phyloP scores from a whole-genome alignment of 306 rosid species.

The Styphnolobium japonicum region DNA sequence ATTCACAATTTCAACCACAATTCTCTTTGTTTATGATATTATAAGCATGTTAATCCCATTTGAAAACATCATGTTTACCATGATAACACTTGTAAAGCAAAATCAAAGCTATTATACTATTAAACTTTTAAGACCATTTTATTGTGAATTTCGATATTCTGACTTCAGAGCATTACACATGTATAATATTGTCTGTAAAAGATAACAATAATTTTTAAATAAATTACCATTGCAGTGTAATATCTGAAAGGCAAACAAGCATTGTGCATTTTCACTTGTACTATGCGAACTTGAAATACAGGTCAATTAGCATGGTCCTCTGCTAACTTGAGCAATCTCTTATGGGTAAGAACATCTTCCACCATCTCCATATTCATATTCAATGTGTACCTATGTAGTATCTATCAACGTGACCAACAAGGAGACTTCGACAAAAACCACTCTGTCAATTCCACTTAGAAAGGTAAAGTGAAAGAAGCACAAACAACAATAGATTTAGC shows the following conservation, averaged over 20 bases:
- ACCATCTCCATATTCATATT: conserved; percentile 70
- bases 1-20: not conserved
- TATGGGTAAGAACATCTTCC: conserved; percentile 59
- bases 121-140: too few relatives aligned
- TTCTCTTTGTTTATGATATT: not conserved
- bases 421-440: not conserved
- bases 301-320: conserved; percentile 50
- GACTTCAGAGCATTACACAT: too few relatives aligned
- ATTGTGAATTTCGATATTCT: too few relatives aligned
- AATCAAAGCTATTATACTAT: too few relatives aligned
- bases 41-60: too few relatives aligned
- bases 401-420: not conserved
- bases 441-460: not conserved
- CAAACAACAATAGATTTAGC: too few relatives aligned
- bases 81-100: too few relatives aligned
- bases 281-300: conserved; percentile 52
- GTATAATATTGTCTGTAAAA: too few relatives aligned
- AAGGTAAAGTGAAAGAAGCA: not conserved
- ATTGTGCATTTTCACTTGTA: conserved; percentile 44
- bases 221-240: not conserved
- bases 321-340: conserved; percentile 53
- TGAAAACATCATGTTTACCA: not conserved
- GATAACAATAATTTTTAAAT: too few relatives aligned
- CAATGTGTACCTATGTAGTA: conserved; percentile 47
- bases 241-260: not conserved